Conservation (phyloP, 2,329 filamentous ascomycete species). For the Fonsecaea nubica region DNA sequence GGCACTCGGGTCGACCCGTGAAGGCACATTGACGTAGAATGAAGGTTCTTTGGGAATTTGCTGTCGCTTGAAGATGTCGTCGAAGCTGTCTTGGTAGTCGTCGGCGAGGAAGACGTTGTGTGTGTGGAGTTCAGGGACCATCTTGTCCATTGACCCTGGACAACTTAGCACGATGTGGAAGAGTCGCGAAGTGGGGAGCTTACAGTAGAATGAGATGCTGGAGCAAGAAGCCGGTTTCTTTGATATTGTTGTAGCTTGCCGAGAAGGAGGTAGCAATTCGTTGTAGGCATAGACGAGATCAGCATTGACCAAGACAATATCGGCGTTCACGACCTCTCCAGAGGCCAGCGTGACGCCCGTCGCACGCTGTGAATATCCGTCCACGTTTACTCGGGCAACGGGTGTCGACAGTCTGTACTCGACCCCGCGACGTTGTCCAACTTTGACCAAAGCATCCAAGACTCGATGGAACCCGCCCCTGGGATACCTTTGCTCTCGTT, state of each 20-base stretch:
- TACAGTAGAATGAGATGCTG: conserved; percentile 76
- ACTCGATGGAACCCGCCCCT: conserved; percentile 73
- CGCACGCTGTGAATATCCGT: conserved; percentile 59
- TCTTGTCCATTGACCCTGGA: conserved; percentile 61
- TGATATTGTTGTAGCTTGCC: conserved; percentile 50
- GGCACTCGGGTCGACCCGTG: conserved; percentile 70
- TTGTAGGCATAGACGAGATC: conserved; percentile 78
- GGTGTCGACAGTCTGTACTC: conserved; percentile 66
- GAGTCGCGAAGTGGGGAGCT: conserved; percentile 6
- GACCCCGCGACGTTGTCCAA: conserved; percentile 68
- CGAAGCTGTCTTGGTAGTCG: conserved; percentile 74
- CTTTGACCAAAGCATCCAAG: conserved; percentile 67
- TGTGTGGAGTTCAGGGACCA: conserved; percentile 67
- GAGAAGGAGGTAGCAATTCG: conserved; percentile 66
- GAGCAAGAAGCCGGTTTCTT: conserved; percentile 62
- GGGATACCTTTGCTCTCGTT: conserved; percentile 39
- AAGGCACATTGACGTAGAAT: conserved; percentile 80
- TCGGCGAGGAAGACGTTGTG: conserved; percentile 82
- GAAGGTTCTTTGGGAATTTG: conserved; percentile 70
- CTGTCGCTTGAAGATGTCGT: conserved; percentile 75
- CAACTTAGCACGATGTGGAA: conserved; percentile 41
- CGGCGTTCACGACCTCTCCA: conserved; percentile 66
- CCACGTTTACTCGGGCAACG: conserved; percentile 63
- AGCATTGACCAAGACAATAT: conserved; percentile 73
- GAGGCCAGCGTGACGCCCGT: conserved; percentile 65